phyloP scores from a whole-genome alignment of 768 basidiomycete genomes.

The Brasilioporus rufonigricans region DNA sequence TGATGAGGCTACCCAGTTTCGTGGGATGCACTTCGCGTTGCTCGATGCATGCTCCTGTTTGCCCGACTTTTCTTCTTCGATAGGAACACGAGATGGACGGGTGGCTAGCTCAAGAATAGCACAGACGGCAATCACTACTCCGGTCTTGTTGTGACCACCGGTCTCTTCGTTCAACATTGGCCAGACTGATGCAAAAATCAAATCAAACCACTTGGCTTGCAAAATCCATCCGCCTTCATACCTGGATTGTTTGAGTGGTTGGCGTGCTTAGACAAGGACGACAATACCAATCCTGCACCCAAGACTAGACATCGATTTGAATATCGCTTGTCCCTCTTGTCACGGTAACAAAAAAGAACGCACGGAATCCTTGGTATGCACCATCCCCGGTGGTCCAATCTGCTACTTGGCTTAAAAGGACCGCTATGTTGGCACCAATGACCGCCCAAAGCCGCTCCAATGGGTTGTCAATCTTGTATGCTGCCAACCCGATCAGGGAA shows the following conservation, averaged over 20 bases:
- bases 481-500: conserved; percentile 51
- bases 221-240: conserved; percentile 20
- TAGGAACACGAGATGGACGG: conserved; percentile 32
- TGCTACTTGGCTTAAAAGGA: conserved; percentile 49
- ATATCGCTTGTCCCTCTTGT: not conserved
- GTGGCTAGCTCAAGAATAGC: conserved; percentile 56
- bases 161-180: conserved; percentile 64
- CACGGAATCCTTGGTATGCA: conserved; percentile 49
- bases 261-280: conserved; percentile 69
- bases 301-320: conserved; percentile 45
- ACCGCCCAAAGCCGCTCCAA: conserved; percentile 56
- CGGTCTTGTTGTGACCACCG: conserved; percentile 69
- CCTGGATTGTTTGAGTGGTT: conserved; percentile 83
- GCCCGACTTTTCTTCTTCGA: conserved; percentile 1
- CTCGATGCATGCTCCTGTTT: not conserved
- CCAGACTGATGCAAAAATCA: conserved; percentile 55
- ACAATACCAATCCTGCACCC: conserved; percentile 61
- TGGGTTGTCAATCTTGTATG: conserved; percentile 51
- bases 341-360: conserved; percentile 22
- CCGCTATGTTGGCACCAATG: conserved; percentile 48
- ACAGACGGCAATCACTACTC: conserved; percentile 54
- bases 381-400: conserved; percentile 49
- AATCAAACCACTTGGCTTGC: not conserved
- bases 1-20: conserved; percentile 41
- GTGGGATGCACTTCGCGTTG: conserved; percentile 8